Base-by-base conservation (phyloP, 352 stramenopile species). In the Phytophthora uliginosa region DNA sequence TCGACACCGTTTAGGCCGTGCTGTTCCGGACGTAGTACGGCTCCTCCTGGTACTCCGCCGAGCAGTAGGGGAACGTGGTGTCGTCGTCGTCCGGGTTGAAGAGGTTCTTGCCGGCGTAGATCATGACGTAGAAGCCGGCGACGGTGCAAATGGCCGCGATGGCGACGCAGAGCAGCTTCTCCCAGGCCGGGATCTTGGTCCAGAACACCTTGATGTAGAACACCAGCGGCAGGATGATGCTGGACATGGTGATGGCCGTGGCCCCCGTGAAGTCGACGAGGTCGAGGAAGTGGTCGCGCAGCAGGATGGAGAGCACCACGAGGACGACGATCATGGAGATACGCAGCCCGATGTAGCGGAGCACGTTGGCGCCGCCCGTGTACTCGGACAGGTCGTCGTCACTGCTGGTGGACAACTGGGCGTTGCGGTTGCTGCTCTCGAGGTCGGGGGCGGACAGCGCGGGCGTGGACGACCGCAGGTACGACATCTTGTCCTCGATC, bases 201-300 rank as follows among this genome's bases (percentile, higher is more conserved):
- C 77, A 84, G 50, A 83, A 76, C 1, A 78, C 67, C 66, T 85
- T 88, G n/a, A 87, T 33, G 73, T 89, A 89, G 63, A 87, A 84
- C 13, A 77, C 15, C 3, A 87, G 59, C 18, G 82, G 82, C 18
- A 85, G 31, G 8, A 87, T 75, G 7, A 87, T 79, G 69, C 82
- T 86, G 28, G 63, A 86, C 9, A 81, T 28, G 2, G 77, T 78
- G 40, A 82, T 86, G 65, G 73, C 68, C 7, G 77, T 84, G 3
- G 82, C 77, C 9, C 82, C 82, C 2, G 81, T 82, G 56, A 89
- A 87, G 63, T 89, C 82, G 2, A 79, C 59, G 0, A 89, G 74
- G 33, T 85, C 75, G 45, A 82, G 67, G 58, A 89, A 85, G 33
- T 83, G 63, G 42, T 85, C 65, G n/a, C 71, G 64, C n/a, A 85